phyloP scores from a whole-genome alignment of 352 stramenopile species.

The Phytophthora citricola region DNA sequence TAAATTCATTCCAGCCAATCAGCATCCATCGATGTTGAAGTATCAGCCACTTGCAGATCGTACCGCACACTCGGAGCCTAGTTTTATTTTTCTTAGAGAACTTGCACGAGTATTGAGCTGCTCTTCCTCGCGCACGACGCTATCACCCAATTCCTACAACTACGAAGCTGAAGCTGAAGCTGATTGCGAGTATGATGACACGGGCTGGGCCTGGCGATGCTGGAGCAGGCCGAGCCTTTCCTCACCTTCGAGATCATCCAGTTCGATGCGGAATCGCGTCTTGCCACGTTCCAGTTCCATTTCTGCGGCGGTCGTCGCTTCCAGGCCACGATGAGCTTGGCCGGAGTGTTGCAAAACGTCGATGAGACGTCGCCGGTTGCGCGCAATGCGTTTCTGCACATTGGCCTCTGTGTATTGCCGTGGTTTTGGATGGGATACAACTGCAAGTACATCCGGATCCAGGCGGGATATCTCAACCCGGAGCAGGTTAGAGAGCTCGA shows the following conservation, averaged over 20 bases:
- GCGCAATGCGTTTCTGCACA: constrained; percentile 42
- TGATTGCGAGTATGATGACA: constrained; percentile 34
- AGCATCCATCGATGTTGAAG: constrained; percentile 6
- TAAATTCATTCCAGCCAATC: constrained; percentile 33
- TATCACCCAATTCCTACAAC: constrained; percentile 13
- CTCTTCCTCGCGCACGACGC: constrained; percentile 2
- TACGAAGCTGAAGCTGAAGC: constrained; percentile 25
- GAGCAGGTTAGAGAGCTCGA: constrained; percentile 24
- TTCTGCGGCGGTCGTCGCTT: constrained; percentile 46
- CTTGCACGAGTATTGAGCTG: not conserved
- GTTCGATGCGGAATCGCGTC: constrained; percentile 15
- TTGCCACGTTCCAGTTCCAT: constrained; percentile 45
- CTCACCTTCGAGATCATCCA: constrained; percentile 44
- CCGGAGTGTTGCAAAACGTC: constrained; percentile 9
- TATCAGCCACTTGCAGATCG: constrained; percentile 23
- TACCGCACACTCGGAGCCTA: not conserved
- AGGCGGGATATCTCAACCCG: constrained; percentile 41
- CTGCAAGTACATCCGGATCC: constrained; percentile 45
- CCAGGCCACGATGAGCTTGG: constrained; percentile 36
- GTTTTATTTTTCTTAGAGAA: constrained; percentile 9
- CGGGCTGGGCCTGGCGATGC: constrained; percentile 26
- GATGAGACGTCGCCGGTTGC: constrained; percentile 16
- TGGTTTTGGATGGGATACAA: constrained; percentile 57
- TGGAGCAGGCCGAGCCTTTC: constrained; percentile 45
- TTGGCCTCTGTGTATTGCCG: constrained; percentile 44